These are phyloP conservation scores for Raphidocelis subcapitata DNA, from an alignment of 139 green algal genomes.

Conservation along the genomic window DNA sequence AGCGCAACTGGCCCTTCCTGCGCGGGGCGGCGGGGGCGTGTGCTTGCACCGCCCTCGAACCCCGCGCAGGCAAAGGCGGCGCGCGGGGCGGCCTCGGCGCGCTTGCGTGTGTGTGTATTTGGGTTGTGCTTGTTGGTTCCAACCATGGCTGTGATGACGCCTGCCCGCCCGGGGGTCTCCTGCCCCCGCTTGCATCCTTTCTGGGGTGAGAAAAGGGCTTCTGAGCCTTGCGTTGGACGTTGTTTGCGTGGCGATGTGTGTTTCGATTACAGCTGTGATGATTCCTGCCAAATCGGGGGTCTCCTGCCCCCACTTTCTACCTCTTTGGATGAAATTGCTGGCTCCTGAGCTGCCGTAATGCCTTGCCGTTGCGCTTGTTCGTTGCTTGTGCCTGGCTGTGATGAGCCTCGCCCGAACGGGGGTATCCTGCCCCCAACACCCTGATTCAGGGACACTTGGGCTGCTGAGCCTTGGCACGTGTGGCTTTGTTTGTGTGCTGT, in stretches of 20 bases:
- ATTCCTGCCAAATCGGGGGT: constrained; percentile 5
- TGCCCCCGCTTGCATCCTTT: constrained; percentile 9
- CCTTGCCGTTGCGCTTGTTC: not conserved
- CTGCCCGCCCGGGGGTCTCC: constrained; percentile 16
- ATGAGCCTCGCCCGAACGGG: too few species aligned
- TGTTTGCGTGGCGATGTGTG: not conserved
- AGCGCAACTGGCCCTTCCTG: constrained; percentile 22
- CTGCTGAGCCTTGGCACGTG: too few species aligned
- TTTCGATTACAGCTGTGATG: constrained; percentile 13
- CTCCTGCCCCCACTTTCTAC: constrained; percentile 23
- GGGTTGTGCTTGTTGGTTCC: not conserved
- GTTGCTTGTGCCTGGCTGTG: too few species aligned
- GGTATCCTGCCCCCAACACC: too few species aligned
- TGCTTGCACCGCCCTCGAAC: not conserved
- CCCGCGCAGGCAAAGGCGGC: not conserved
- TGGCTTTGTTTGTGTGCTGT: not conserved
- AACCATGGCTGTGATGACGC: constrained; percentile 15
- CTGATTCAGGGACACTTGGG: too few species aligned
- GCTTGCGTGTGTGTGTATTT: not conserved
- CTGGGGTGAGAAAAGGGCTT: constrained; percentile 6
- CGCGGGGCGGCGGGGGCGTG: not conserved
- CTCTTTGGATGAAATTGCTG: not conserved
- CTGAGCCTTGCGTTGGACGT: too few species aligned
- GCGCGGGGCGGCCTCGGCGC: not conserved
- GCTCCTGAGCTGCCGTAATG: constrained; percentile 16